These are phyloP conservation scores for Scutellaria baicalensis DNA, from an alignment of 257 asterid genomes.

Conservation along the genomic window DNA sequence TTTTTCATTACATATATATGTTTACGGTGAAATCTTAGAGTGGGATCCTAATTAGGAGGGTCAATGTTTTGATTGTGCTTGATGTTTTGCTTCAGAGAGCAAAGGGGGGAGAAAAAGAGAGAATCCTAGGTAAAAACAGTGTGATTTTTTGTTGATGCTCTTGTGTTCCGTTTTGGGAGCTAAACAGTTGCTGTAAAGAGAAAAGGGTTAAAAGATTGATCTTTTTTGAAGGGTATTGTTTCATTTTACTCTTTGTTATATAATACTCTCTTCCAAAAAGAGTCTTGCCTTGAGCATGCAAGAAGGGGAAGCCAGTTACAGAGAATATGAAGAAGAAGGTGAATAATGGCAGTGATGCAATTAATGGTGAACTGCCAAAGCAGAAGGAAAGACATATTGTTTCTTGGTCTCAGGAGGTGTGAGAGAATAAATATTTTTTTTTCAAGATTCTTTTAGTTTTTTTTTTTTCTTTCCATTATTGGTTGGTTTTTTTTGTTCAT, in stretches of 20 bases:
- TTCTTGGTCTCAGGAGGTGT: slow-evolving; percentile 98
- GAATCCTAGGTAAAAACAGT: slow-evolving; percentile 55
- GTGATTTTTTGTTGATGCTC: slow-evolving; percentile 26
- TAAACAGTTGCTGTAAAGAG: slow-evolving; percentile 40
- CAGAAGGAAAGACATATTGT: slow-evolving; percentile 92
- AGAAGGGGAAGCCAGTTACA: slow-evolving; percentile 47
- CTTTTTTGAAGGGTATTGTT: slow-evolving; percentile 30
- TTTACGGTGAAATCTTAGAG: slow-evolving; percentile 15
- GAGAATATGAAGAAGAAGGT: slow-evolving; percentile 63
- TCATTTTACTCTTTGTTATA: slow-evolving; percentile 35
- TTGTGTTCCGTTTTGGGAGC: slow-evolving; percentile 40
- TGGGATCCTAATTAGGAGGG: slow-evolving; percentile 17
- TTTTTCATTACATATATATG: not conserved
- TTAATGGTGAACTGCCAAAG: slow-evolving; percentile 43
- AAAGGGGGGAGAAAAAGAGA: slow-evolving; percentile 27
- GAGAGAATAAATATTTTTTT: slow-evolving; percentile 19
- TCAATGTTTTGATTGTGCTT: slow-evolving; percentile 6
- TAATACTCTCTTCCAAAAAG: slow-evolving; percentile 30
- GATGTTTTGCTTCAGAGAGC: slow-evolving; percentile 21
- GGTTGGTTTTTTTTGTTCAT: not conserved
- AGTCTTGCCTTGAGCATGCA: slow-evolving; percentile 66
- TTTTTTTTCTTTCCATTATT: not conserved
- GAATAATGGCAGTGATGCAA: slow-evolving; percentile 23
- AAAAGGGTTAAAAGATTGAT: slow-evolving; percentile 33
- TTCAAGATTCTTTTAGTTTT: not conserved